A percentile compares a stretch with the other conserved stretches of the same genome.
Conservation (phyloP, 306 rosid species). For the Glycine tomentella region DNA sequence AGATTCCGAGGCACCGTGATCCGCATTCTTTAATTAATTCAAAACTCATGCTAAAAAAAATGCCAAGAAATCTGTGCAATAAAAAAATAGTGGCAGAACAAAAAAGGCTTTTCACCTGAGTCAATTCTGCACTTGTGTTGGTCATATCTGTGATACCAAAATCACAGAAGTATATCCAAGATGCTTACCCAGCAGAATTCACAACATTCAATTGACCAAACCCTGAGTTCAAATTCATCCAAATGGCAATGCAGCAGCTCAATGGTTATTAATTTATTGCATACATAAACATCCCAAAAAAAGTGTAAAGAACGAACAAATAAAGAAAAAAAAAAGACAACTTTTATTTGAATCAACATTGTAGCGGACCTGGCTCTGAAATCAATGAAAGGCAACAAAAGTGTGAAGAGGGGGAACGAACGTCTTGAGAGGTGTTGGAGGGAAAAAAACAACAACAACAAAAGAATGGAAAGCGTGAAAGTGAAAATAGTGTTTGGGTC, state of each 20-base stretch:
- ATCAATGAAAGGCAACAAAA: neutral
- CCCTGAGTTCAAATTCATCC: conserved; percentile 49
- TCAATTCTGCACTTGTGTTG: conserved; percentile 63
- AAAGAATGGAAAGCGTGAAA: too few relatives aligned
- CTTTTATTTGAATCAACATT: conserved; percentile 4
- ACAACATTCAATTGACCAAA: conserved; percentile 47
- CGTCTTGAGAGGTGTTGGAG: conserved; percentile 15
- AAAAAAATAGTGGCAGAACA: neutral
- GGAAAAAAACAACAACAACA: neutral
- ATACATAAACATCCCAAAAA: too few relatives aligned
- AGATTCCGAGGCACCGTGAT: conserved; percentile 5
- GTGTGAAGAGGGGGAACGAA: neutral
- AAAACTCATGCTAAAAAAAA: neutral
- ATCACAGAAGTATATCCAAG: conserved; percentile 60
- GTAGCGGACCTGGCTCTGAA: conserved; percentile 35
- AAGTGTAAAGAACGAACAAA: too few relatives aligned
- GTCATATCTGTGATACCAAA: conserved; percentile 75
- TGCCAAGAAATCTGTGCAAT: neutral
- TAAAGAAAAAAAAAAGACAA: neutral
- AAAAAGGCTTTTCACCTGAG: conserved; percentile 58
- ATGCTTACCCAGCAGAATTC: conserved; percentile 46
- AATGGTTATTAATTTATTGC: conserved; percentile 19
- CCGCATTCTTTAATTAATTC: conserved; percentile 22
- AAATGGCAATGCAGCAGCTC: conserved; percentile 48
- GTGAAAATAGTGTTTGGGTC: conserved; percentile 15